Evolutionary conservation across 2,329 filamentous ascomycete genomes (phyloP).

Genomic region (Hymenoscyphus linearis): DNA sequence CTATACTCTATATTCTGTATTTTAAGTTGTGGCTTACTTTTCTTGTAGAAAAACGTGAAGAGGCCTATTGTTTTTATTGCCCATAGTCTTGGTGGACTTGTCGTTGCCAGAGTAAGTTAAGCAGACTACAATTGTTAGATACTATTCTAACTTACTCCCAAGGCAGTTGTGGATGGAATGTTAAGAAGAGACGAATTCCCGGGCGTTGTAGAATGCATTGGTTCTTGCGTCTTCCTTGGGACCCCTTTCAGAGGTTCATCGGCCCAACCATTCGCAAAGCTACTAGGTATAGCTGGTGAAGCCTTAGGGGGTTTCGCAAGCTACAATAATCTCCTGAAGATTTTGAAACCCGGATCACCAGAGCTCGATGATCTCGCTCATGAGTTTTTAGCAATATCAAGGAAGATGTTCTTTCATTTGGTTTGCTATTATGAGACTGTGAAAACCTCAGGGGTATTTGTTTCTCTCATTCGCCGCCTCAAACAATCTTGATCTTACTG

Average conservation of each 20-base stretch:
- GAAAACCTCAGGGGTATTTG: background rate
- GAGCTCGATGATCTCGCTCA: slow-evolving; percentile 3
- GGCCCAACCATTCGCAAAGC: slow-evolving; percentile 1
- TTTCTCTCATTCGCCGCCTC: background rate
- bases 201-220: slow-evolving; percentile 3
- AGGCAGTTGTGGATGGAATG: slow-evolving; percentile 12
- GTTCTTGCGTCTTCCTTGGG: slow-evolving; percentile 6
- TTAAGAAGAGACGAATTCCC: slow-evolving; percentile 1
- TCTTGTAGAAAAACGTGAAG: background rate
- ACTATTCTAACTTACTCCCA: background rate
- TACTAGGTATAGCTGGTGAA: background rate
- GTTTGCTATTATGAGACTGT: slow-evolving; percentile 2
- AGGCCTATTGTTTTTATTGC: slow-evolving; percentile 33
- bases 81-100: slow-evolving; percentile 38
- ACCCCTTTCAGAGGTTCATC: slow-evolving; percentile 7
- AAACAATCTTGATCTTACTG: background rate
- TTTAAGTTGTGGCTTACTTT: background rate
- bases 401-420: background rate
- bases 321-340: slow-evolving; percentile 1
- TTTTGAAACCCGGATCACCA: slow-evolving; percentile 1
- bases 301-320: background rate
- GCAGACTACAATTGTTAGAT: too few relatives aligned
- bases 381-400: background rate
- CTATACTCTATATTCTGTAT: too few relatives aligned
- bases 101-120: slow-evolving; percentile 32